phyloP scores from a whole-genome alignment of 1,284 basidiomycete genomes.

The Ceratobasidium sp. region DNA sequence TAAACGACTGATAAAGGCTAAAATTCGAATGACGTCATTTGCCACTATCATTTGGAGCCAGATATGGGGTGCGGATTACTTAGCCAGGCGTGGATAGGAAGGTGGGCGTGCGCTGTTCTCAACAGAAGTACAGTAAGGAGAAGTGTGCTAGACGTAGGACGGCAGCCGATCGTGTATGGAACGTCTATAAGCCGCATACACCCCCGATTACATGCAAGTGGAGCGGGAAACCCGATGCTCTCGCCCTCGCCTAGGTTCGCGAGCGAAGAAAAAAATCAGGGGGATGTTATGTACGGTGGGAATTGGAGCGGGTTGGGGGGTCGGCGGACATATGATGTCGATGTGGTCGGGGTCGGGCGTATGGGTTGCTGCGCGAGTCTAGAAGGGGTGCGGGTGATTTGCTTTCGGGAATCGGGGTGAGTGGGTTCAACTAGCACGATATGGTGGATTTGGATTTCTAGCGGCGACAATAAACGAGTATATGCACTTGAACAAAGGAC shows the following conservation, averaged over 20 bases:
- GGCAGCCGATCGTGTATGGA: not conserved
- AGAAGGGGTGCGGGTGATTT: conserved; percentile 8
- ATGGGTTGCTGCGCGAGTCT: not conserved
- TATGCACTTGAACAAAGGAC: not conserved
- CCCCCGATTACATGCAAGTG: not conserved
- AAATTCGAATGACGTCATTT: conserved; percentile 17
- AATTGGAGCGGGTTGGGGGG: not conserved
- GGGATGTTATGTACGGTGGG: not conserved
- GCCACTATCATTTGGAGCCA: not conserved
- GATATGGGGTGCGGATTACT: not conserved
- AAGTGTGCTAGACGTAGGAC: too few relatives aligned
- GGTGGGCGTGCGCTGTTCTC: not conserved
- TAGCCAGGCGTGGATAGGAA: not conserved
- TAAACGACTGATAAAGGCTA: not conserved
- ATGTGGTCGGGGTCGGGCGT: not conserved
- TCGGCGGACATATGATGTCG: not conserved
- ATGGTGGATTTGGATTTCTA: too few relatives aligned
- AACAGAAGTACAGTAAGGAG: not conserved
- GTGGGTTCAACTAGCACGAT: not conserved
- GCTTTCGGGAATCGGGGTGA: conserved; percentile 11
- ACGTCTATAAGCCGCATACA: not conserved
- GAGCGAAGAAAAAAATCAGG: not conserved
- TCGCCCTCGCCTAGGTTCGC: not conserved
- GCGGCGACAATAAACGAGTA: not conserved
- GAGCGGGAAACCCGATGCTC: not conserved